Evolutionary conservation across 768 basidiomycete genomes (phyloP), one percentile per base, ranked within the genome.

Genomic region (Lentinula aciculospora): DNA sequence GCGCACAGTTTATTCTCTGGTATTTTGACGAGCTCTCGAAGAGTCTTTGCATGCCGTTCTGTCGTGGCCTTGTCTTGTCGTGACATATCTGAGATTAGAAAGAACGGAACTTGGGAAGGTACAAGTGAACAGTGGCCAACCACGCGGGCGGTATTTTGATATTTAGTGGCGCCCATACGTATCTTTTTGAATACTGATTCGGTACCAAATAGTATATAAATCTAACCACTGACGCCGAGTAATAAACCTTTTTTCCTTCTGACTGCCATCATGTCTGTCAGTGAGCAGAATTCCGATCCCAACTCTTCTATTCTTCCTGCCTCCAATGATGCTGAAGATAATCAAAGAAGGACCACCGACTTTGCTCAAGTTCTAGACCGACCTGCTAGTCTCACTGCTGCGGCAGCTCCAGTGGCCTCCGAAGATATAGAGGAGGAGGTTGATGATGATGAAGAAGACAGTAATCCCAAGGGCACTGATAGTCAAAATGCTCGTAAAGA

Each of bases 1-100:
- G 92, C 93, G 62, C 96, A 99, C 39, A 89, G 71, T 72, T 94
- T 98, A 75, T 98, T 99, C 61, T 95, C 93, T 17, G 90, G 88
- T 46, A 76, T 77, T 69, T 92, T 97, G 53, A 99, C 83, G 29
- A 98, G 79, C 64, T 92, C 96, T 46, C 94, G 79, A 12, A 99
- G 82, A 4, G 82, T 87, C 57, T 81, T 81, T 19, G 93, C 76
- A 67, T 92, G 83, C 58, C 82, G 75, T 59, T 96, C 94, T 3
- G 88, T 90, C 0, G 88, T 94, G 0, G 88, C 83, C 67, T 90
- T 94, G 76, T 96, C 94, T 75, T 89, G 88, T 42, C 73, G 71
- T 37, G 76, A 76, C 78, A 79, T 32, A 10, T 17, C 31, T 49
- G 32, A 25, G 29, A 9, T 5, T 13, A 7, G 47, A 19, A 25